Evolutionary conservation across 164 flowering plant genomes (phyloP).

Genomic region (Pachysandra terminalis): DNA sequence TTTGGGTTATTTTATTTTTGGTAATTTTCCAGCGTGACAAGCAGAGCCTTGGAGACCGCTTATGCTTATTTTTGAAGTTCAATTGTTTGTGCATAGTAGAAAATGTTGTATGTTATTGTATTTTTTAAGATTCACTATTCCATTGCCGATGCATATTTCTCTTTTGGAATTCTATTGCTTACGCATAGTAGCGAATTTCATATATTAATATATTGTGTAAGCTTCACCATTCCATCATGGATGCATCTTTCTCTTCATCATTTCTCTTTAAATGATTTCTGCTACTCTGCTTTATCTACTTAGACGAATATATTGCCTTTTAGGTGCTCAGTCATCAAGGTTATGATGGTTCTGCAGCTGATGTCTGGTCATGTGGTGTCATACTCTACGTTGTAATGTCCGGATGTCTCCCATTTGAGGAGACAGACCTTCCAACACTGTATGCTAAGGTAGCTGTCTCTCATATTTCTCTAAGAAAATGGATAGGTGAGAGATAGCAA

Average conservation of each 20-base stretch:
- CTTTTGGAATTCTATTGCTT: too few relatives aligned
- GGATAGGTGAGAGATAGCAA: neutral
- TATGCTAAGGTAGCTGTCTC: slow-evolving; percentile 40
- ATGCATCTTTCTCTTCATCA: neutral
- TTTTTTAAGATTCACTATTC: too few relatives aligned
- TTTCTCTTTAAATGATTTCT: too few relatives aligned
- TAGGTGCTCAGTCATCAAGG: slow-evolving; percentile 60
- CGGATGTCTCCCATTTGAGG: slow-evolving; percentile 74
- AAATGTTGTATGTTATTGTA: too few relatives aligned
- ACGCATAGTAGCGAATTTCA: too few relatives aligned
- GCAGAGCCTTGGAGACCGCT: too few relatives aligned
- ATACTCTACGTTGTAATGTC: slow-evolving; percentile 76
- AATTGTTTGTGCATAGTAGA: too few relatives aligned
- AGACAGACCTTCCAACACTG: slow-evolving; percentile 53
- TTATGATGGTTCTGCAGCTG: slow-evolving; percentile 86
- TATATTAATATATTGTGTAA: too few relatives aligned
- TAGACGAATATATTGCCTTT: neutral
- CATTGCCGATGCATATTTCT: too few relatives aligned
- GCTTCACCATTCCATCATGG: neutral
- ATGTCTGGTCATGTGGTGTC: slow-evolving; percentile 82
- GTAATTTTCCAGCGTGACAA: too few relatives aligned
- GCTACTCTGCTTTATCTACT: neutral
- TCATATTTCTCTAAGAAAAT: neutral
- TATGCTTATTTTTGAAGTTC: too few relatives aligned
- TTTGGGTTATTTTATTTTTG: too few relatives aligned